These are phyloP conservation scores for Quercus rubra DNA, from an alignment of 306 rosid species.

Conservation along the genomic window DNA sequence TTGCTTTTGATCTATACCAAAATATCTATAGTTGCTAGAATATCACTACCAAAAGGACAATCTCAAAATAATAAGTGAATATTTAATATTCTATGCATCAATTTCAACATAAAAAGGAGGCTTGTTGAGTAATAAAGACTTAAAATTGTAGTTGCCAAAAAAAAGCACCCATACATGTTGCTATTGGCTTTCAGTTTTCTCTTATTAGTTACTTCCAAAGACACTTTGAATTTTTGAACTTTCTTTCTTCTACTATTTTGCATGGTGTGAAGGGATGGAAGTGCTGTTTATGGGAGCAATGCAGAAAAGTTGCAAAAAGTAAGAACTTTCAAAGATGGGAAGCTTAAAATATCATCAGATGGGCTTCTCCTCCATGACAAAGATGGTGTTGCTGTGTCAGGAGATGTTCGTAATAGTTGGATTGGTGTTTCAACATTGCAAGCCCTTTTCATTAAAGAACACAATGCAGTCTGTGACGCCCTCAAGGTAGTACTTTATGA, in stretches of 20 bases:
- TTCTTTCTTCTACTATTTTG: neutral
- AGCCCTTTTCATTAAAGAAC: conserved; percentile 51
- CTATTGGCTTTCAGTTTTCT: neutral
- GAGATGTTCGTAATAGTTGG: conserved; percentile 62
- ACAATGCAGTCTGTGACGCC: conserved; percentile 51
- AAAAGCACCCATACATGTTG: neutral
- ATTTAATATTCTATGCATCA: too few relatives aligned
- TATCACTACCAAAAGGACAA: too few relatives aligned
- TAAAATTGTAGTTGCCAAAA: neutral
- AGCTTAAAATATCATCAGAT: conserved; percentile 41
- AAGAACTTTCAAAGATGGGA: conserved; percentile 57
- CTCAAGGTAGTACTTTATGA: conserved; percentile 39
- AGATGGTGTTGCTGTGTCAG: conserved; percentile 46
- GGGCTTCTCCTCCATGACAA: conserved; percentile 43
- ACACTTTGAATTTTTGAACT: too few relatives aligned
- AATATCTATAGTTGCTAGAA: too few relatives aligned
- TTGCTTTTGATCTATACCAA: too few relatives aligned
- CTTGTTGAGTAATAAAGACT: too few relatives aligned
- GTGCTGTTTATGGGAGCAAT: conserved; percentile 54
- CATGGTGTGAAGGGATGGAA: conserved; percentile 46
- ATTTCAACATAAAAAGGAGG: too few relatives aligned
- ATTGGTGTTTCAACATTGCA: conserved; percentile 61
- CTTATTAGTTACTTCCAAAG: too few relatives aligned
- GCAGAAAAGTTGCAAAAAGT: conserved; percentile 28
- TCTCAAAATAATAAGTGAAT: too few relatives aligned